A percentile compares a stretch with the other conserved stretches of the same genome.
Evolutionary conservation across 176 grass and related monocot species (phyloP).

Genomic region (Oryza meridionalis): DNA sequence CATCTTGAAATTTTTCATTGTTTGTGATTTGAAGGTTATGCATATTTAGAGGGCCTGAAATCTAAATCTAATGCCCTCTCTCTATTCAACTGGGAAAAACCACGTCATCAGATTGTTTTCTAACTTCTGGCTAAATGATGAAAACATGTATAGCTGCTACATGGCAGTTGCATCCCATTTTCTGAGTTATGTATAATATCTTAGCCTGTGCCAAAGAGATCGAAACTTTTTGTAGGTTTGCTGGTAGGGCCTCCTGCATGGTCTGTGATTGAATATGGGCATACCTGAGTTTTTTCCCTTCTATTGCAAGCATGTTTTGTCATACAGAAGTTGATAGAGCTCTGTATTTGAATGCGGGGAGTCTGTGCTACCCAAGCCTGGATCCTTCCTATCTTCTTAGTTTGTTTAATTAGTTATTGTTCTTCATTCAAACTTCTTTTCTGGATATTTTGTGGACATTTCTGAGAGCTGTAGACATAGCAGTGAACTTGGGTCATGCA

Average conservation of each 20-base stretch:
- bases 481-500: not conserved
- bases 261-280: not conserved
- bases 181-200: not conserved
- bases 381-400: conserved; percentile 1
- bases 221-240: not conserved
- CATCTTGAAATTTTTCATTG: not conserved
- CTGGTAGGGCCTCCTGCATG: not conserved
- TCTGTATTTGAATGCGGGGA: not conserved
- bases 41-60: not conserved
- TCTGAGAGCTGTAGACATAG: not conserved
- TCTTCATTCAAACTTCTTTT: not conserved
- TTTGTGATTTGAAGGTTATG: not conserved
- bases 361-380: not conserved
- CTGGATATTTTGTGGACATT: not conserved
- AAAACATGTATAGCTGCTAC: no score
- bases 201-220: not conserved
- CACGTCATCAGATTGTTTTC: no score
- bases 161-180: no score
- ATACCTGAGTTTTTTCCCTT: not conserved
- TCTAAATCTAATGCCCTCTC: not conserved
- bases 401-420: not conserved
- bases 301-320: not conserved
- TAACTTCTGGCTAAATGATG: no score
- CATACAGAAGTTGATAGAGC: not conserved
- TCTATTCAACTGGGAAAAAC: not conserved